Conservation (phyloP, 2,329 filamentous ascomycete species). For the Raffaelea albimanens region DNA sequence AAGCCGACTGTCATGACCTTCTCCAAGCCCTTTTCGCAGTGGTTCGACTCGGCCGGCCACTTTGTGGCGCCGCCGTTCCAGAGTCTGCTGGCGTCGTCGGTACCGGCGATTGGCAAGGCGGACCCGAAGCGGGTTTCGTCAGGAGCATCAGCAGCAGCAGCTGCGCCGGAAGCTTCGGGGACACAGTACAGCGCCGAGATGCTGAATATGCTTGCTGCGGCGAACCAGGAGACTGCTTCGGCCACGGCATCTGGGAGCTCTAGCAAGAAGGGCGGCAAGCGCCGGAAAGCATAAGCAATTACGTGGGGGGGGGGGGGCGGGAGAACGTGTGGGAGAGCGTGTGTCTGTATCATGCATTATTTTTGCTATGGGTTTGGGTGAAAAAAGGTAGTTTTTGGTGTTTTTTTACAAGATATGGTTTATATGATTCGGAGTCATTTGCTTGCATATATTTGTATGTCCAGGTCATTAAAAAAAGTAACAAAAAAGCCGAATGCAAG, state of each 20-base stretch:
- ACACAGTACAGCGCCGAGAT: constrained; percentile 30
- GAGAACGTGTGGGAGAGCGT: too few relatives aligned
- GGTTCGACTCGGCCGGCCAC: constrained; percentile 65
- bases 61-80: constrained; percentile 72
- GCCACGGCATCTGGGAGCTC: constrained; percentile 19
- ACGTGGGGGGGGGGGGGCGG: too few relatives aligned
- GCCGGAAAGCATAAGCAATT: constrained; percentile 33
- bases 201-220: constrained; percentile 34
- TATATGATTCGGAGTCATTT: too few relatives aligned
- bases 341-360: too few relatives aligned
- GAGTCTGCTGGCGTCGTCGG: constrained; percentile 60
- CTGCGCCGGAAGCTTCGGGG: constrained; percentile 26
- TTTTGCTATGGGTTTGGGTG: too few relatives aligned
- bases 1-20: constrained; percentile 40
- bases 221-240: constrained; percentile 14
- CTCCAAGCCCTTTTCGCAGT: constrained; percentile 57
- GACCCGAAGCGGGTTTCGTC: constrained; percentile 50
- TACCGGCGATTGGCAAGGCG: constrained; percentile 55
- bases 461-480: too few relatives aligned
- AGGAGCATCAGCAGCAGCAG: constrained; percentile 23
- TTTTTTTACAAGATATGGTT: too few relatives aligned
- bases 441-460: too few relatives aligned
- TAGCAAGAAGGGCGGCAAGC: constrained; percentile 34
- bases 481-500: too few relatives aligned
- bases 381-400: not conserved